These are phyloP conservation scores for Solanum rostratum DNA, from an alignment of 257 asterid species.

Conservation along the genomic window DNA sequence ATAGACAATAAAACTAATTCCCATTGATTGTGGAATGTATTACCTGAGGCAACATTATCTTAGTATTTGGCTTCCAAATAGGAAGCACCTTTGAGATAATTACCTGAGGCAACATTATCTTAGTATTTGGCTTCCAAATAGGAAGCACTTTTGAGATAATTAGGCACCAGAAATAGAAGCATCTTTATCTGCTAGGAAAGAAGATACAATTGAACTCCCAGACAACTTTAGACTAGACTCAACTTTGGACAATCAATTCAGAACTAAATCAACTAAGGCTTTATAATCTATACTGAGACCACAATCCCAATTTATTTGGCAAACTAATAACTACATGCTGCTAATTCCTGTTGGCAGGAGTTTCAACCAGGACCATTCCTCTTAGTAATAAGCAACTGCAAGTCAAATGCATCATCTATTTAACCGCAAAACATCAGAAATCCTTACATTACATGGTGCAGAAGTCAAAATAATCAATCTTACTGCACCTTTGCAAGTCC, in stretches of 20 bases:
- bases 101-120: no score
- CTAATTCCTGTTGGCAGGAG: neutral
- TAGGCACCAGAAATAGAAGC: neutral
- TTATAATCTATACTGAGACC: neutral
- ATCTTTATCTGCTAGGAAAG: neutral
- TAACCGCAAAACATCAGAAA: neutral
- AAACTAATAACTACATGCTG: neutral
- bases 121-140: no score
- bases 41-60: neutral
- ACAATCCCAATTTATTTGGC: neutral
- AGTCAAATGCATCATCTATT: neutral
- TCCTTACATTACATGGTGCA: neutral
- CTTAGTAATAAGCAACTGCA: neutral
- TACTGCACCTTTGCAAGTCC: conserved; percentile 23
- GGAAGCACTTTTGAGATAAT: neutral
- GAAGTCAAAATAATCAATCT: neutral
- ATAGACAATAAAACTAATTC: neutral
- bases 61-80: neutral
- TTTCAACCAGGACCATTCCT: neutral
- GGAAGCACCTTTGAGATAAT: no score
- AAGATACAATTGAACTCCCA: neutral
- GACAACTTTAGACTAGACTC: neutral
- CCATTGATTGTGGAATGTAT: neutral
- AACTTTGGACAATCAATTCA: neutral
- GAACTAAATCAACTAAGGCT: neutral